Base-by-base conservation (phyloP, 2,329 filamentous ascomycete genomes). In the Fusarium bulbicola region DNA sequence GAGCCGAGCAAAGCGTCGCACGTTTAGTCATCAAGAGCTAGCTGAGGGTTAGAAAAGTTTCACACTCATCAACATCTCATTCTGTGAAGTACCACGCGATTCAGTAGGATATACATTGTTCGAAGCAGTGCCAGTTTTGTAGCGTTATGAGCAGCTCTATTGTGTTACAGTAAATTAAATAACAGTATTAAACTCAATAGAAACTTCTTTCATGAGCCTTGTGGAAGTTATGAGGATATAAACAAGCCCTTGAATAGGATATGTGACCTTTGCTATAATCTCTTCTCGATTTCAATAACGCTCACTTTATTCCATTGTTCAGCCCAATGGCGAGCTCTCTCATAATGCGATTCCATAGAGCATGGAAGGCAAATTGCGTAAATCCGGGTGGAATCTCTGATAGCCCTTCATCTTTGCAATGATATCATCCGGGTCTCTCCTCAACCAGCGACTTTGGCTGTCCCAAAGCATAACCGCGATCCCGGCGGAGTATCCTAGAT, bases 361-460 rank as follows among this genome's bases (percentile, higher is more conserved):
- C 4, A 15, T 24, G 12, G 16, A 34, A 20, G 16, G 3, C 0
- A 3, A 20, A 20, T 24, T 4, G 16, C 21, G 47, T 1, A 11
- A 11, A 8, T 34, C 12, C 4, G 5, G 1, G 1, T 15, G 26
- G 16, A 3, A 26, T 26, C 30, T 36, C 30, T 15, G 13, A 21
- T 12, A 8, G 7, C 9, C 18, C 13, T 24, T 26, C 6, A 36
- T 52, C n/a, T 36, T 36, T 26, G 4, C 8, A 11, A 26, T 2
- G n/a, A 7, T 6, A 26, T 20, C 13, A 1, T 26, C 2, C 6
- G 6, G n/a, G 4, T 34, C 30, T 3, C 12, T 21, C n/a, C 3
- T 14, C 30, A 12, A 18, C 32, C 2, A 21, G 32, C 9, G 24
- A 20, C 10, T 12, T 20, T 11, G 12, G 9, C n/a, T 16, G 18